These are phyloP conservation scores for Sclerotinia subarctica DNA, from an alignment of 2,329 filamentous ascomycete genomes.

Conservation along the genomic window DNA sequence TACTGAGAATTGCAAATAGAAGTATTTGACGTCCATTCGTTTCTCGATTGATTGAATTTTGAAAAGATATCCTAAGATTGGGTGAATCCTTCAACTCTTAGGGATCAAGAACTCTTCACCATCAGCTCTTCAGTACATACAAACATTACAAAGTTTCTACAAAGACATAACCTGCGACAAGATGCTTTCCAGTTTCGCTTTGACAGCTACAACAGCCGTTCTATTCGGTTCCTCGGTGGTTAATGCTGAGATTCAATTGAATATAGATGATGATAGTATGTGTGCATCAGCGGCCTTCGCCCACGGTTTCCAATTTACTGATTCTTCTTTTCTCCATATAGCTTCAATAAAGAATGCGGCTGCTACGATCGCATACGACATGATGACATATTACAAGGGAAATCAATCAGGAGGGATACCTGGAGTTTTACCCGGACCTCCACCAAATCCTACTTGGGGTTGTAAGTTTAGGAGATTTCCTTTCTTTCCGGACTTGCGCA, in stretches of 20 bases:
- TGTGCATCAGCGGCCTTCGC: not conserved
- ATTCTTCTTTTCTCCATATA: conserved; percentile 35
- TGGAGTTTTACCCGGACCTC: conserved; percentile 48
- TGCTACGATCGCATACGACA: conserved; percentile 38
- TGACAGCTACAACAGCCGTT: conserved; percentile 28
- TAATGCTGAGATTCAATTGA: conserved; percentile 33
- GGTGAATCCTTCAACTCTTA: not conserved
- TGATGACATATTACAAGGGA: conserved; percentile 44
- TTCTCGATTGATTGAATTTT: conserved; percentile 13
- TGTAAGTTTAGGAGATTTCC: conserved; percentile 32
- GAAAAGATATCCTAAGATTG: conserved; percentile 9
- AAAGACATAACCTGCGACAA: conserved; percentile 5
- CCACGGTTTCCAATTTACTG: conserved; percentile 14
- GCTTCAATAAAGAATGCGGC: conserved; percentile 39
- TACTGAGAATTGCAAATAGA: not conserved
- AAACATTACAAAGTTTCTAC: not conserved
- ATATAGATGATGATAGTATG: conserved; percentile 34
- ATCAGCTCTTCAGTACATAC: not conserved
- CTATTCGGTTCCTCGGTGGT: conserved; percentile 38
- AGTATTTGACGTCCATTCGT: conserved; percentile 27
- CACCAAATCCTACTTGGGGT: conserved; percentile 38
- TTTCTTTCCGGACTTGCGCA: conserved; percentile 18
- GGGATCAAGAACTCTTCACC: not conserved
- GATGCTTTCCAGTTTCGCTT: conserved; percentile 32
- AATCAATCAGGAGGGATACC: conserved; percentile 44